A percentile compares a stretch with the other conserved stretches of the same genome.
phyloP scores from a whole-genome alignment of 2,329 filamentous ascomycete genomes.

The Alternaria sp. region DNA sequence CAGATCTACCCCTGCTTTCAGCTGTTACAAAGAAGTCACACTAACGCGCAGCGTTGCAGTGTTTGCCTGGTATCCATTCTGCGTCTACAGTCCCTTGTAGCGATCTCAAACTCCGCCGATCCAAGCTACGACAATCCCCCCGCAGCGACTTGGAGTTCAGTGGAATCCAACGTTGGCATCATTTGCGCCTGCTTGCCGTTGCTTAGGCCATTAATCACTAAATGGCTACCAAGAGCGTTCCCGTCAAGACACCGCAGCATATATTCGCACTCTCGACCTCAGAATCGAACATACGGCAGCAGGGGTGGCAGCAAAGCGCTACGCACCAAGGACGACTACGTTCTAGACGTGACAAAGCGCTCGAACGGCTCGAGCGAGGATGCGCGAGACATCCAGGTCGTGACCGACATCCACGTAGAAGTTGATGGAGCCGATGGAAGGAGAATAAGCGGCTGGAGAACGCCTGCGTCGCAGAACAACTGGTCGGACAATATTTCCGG shows the following conservation, averaged over 20 bases:
- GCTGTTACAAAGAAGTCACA: not conserved
- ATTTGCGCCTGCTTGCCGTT: constrained; percentile 46
- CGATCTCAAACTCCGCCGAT: constrained; percentile 41
- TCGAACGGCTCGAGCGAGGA: constrained; percentile 6
- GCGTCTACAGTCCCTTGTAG: constrained; percentile 43
- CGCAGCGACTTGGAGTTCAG: constrained; percentile 41
- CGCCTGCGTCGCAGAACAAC: constrained; percentile 1
- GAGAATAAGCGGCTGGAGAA: constrained; percentile 19
- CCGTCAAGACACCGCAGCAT: constrained; percentile 25
- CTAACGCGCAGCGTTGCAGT: constrained; percentile 25
- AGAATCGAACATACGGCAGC: constrained; percentile 21
- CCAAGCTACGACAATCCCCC: constrained; percentile 45
- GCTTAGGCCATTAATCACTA: constrained; percentile 38
- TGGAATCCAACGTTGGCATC: constrained; percentile 45
- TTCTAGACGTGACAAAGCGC: constrained; percentile 10
- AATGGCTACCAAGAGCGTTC: constrained; percentile 34
- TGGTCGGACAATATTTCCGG: constrained; percentile 6
- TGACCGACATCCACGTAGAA: constrained; percentile 33
- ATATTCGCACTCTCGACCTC: constrained; percentile 13
- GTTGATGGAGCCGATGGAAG: constrained; percentile 24
- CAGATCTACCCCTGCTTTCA: not conserved
- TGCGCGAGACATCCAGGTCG: constrained; percentile 33
- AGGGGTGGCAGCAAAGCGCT: constrained; percentile 10
- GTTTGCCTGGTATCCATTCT: constrained; percentile 48
- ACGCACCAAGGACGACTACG: constrained; percentile 14